These are phyloP conservation scores for Aspergillus diversus DNA, from an alignment of 495 filamentous ascomycete species.

Conservation along the genomic window DNA sequence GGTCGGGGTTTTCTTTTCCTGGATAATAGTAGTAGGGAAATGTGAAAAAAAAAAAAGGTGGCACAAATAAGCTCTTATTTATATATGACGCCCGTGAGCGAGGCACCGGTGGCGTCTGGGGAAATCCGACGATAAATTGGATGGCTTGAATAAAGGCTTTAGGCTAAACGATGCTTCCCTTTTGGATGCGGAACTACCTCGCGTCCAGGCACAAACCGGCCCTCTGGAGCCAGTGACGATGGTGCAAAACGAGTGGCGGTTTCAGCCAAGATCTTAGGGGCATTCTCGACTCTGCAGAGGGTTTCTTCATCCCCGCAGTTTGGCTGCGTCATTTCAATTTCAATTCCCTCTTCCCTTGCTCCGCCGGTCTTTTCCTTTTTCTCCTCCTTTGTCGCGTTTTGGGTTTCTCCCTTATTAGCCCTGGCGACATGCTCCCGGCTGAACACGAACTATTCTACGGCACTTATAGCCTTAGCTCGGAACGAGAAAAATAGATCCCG, in stretches of 20 bases:
- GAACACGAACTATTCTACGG: not conserved
- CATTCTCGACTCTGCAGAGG: not conserved
- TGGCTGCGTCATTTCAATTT: no score
- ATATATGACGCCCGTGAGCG: not conserved
- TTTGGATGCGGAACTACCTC: not conserved
- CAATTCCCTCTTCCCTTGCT: no score
- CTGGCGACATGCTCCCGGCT: not conserved
- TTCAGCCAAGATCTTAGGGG: not conserved
- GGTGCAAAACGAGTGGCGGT: not conserved
- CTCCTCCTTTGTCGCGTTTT: not conserved
- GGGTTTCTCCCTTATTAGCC: not conserved
- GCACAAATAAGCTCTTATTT: not conserved
- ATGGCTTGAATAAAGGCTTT: not conserved
- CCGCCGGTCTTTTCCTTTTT: no score
- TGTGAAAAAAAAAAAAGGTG: not conserved
- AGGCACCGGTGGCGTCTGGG: not conserved
- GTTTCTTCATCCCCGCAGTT: not conserved
- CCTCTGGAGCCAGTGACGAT: not conserved
- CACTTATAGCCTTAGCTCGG: not conserved
- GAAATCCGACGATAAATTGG: not conserved
- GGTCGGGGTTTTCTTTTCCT: not conserved
- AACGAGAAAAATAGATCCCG: not conserved
- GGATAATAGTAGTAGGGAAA: not conserved
- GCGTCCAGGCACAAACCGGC: not conserved
- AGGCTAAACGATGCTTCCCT: not conserved